These are phyloP conservation scores for Aspergillus baeticus DNA, from an alignment of 495 filamentous ascomycete species.

Conservation along the genomic window DNA sequence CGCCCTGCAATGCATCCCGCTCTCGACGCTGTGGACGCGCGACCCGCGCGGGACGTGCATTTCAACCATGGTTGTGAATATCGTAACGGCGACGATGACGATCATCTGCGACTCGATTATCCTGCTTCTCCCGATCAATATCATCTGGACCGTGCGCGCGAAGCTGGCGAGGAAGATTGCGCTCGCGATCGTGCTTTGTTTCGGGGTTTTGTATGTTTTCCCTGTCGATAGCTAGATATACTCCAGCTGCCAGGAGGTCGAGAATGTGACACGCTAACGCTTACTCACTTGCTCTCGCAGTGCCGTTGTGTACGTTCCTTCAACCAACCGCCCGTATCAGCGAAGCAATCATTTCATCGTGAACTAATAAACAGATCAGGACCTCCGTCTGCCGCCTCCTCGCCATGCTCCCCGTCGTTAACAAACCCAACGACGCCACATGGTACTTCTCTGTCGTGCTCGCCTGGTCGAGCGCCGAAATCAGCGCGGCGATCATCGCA, in stretches of 20 bases:
- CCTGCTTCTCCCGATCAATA: constrained; percentile 1
- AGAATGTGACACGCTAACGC: no score
- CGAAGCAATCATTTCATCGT: no score
- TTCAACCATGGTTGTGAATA: no score
- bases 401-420: constrained; percentile 17
- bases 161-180: constrained; percentile 12
- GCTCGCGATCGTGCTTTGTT: constrained; percentile 15
- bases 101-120: no score
- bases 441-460: constrained; percentile 27
- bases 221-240: neutral
- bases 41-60: constrained; percentile 6
- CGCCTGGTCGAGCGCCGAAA: constrained; percentile 19
- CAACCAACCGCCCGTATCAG: no score
- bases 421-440: constrained; percentile 13
- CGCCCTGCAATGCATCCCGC: constrained; percentile 20
- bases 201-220: constrained; percentile 22
- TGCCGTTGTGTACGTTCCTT: no score
- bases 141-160: constrained; percentile 16
- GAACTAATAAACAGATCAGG: neutral
- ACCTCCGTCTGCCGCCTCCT: constrained; percentile 22
- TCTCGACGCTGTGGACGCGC: constrained; percentile 14
- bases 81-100: no score
- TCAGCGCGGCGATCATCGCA: constrained; percentile 20
- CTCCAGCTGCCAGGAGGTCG: no score
- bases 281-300: no score